These are phyloP conservation scores for Suillus paluster DNA, from an alignment of 768 basidiomycete species.

Conservation along the genomic window DNA sequence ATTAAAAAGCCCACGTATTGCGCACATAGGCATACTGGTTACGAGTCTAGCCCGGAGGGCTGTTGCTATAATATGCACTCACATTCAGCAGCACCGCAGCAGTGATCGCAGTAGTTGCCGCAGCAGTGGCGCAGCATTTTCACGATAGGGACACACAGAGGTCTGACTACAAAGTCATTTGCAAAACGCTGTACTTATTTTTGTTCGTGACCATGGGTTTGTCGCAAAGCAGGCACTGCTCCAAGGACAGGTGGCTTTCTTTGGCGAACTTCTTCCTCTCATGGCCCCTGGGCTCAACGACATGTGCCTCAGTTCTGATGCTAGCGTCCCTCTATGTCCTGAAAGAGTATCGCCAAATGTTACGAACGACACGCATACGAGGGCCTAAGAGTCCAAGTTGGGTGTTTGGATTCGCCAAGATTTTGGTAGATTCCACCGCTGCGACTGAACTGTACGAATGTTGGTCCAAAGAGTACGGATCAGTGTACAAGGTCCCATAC, in stretches of 20 bases:
- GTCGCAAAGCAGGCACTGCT: background rate
- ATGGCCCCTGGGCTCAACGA: background rate
- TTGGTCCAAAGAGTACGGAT: conserved; percentile 50
- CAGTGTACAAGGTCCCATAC: conserved; percentile 44
- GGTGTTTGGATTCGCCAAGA: conserved; percentile 42
- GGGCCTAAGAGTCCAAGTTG: conserved; percentile 46
- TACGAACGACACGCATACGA: conserved; percentile 34
- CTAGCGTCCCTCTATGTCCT: background rate
- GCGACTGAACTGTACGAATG: conserved; percentile 40
- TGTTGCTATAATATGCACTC: too few species aligned
- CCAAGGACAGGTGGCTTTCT: background rate
- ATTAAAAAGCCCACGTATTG: too few species aligned
- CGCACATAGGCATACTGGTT: too few species aligned
- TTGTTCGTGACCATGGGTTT: background rate
- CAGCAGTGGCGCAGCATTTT: too few species aligned
- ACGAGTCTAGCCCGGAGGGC: too few species aligned
- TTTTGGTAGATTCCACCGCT: conserved; percentile 33
- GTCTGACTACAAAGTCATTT: too few species aligned
- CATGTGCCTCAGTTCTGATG: background rate
- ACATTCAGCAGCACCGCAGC: too few species aligned
- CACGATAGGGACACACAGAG: too few species aligned
- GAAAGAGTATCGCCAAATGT: background rate
- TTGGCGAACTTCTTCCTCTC: background rate
- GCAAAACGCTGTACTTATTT: too few species aligned
- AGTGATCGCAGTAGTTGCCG: too few species aligned